Evolutionary conservation across 495 filamentous ascomycete genomes (phyloP), one percentile per base, ranked within the genome.

Genomic region (Wilcoxina mikolae): DNA sequence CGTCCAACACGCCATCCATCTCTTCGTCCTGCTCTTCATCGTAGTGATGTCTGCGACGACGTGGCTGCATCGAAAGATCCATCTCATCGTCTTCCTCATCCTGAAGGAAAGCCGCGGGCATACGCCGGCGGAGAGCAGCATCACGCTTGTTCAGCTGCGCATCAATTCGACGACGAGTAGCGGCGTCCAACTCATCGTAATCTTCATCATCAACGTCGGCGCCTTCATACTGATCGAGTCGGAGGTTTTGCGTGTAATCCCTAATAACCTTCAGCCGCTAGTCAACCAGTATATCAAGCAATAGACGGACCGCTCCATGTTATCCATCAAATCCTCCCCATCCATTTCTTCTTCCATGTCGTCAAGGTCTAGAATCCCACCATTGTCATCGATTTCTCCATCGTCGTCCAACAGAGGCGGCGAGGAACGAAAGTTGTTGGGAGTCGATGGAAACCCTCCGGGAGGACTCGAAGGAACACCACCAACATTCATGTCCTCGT

Each of bases 331-430:
- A 70, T 99, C 90, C 60, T 95, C 94, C 17, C 85, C 85, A 42
- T 82, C 84, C 60, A 91, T 85, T 62, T 96, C 91, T 67, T 96
- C 93, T 10, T 89, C 93, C 79, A 88, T 79, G 68, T 99, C 93
- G 59, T 96, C 93, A 43, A 87, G 77, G 61, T 99, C 93, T 53
- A 28, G 20, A 42, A 65, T 52, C 57, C 63, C 53, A 51, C 23
- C 51, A 20, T 56, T 56, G 35, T 65, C 61, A 12, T 65, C 62
- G 27, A 64, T 57, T 29, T 65, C 62, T 10, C 60, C 62, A 4
- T 64, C 62, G 5, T 64, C 61, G 17, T 65, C 62, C 48, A 64
- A 57, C 44, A 65, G 45, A 28, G 61, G 62, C 26, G 62, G 62
- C 22, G 62, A 64, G 25, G 62, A 65, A 18, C 57, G 61, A 15